Conservation (phyloP, 1,284 basidiomycete species). For the Trichosporon ovoides region DNA sequence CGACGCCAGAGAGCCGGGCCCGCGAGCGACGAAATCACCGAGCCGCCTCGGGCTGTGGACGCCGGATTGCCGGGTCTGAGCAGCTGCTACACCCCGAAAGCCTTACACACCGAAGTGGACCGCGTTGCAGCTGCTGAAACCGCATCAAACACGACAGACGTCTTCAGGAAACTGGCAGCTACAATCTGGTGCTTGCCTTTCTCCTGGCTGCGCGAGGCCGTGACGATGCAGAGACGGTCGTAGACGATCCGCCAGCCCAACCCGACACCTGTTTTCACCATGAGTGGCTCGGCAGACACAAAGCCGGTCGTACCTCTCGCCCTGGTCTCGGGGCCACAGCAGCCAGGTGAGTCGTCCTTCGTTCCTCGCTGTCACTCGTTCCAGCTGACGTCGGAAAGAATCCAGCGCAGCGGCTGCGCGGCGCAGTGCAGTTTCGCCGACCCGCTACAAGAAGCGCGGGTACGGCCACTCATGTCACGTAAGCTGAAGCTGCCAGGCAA, state of each 20-base stretch:
- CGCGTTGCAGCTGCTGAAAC: too few relatives aligned
- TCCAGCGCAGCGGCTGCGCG: background rate
- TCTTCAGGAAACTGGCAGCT: too few relatives aligned
- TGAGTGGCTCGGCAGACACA: background rate
- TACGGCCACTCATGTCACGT: constrained; percentile 25
- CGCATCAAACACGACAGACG: too few relatives aligned
- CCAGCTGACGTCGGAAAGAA: background rate
- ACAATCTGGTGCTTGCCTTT: too few relatives aligned
- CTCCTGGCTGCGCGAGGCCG: background rate
- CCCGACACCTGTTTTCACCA: background rate
- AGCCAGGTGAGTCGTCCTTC: background rate
- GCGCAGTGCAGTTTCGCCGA: background rate
- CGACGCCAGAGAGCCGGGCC: background rate
- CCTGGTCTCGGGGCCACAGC: background rate
- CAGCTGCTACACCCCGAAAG: background rate
- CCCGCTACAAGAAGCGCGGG: constrained; percentile 21
- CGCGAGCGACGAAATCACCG: background rate
- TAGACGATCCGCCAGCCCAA: background rate
- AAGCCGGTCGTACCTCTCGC: constrained; percentile 1
- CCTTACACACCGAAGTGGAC: background rate
- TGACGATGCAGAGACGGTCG: background rate
- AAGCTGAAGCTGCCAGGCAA: background rate
- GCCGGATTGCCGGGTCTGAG: constrained; percentile 2
- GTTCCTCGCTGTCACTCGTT: background rate
- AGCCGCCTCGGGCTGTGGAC: background rate